Percentiles rank a stretch among this genome's conserved stretches.
Evolutionary conservation across 331 rosid species (phyloP).

Genomic region (Acacia concinna): DNA sequence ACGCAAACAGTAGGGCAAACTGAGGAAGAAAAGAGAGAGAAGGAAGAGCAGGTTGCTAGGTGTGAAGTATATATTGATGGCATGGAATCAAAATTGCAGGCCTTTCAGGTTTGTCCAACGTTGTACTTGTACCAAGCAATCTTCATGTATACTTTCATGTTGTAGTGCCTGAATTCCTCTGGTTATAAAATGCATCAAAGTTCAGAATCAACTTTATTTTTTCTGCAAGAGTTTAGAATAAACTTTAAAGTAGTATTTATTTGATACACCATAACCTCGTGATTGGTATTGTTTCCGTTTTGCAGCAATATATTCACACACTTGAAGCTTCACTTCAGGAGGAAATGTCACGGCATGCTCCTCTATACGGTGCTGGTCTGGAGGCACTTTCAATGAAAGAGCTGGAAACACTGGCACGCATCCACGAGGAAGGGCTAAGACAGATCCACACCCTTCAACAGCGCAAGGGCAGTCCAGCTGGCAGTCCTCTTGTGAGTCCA

Average conservation of each 20-base stretch:
- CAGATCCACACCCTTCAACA: conserved; percentile 91
- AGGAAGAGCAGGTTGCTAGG: conserved; percentile 96
- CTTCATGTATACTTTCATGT: not conserved
- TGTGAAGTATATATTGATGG: conserved; percentile 95
- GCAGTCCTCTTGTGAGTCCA: conserved; percentile 80
- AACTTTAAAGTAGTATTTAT: not conserved
- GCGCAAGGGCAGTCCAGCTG: conserved; percentile 71
- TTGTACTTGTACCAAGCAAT: conserved; percentile 1
- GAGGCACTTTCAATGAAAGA: conserved; percentile 95
- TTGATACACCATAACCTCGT: not conserved
- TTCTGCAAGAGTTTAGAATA: not conserved
- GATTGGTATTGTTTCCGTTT: not conserved
- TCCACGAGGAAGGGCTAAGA: conserved; percentile 97
- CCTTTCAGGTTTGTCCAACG: conserved; percentile 78
- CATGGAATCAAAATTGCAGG: conserved; percentile 97
- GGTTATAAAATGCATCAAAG: not conserved
- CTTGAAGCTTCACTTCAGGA: conserved; percentile 89
- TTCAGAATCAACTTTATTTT: not conserved
- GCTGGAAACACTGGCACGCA: conserved; percentile 84
- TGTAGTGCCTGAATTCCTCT: not conserved
- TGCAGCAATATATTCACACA: conserved; percentile 96
- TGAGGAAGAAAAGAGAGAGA: conserved; percentile 93
- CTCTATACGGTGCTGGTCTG: conserved; percentile 92
- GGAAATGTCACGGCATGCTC: conserved; percentile 98
- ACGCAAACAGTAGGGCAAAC: conserved; percentile 97